Evolutionary conservation across 1,284 basidiomycete genomes (phyloP).

Genomic region (Ustilago tritici): DNA sequence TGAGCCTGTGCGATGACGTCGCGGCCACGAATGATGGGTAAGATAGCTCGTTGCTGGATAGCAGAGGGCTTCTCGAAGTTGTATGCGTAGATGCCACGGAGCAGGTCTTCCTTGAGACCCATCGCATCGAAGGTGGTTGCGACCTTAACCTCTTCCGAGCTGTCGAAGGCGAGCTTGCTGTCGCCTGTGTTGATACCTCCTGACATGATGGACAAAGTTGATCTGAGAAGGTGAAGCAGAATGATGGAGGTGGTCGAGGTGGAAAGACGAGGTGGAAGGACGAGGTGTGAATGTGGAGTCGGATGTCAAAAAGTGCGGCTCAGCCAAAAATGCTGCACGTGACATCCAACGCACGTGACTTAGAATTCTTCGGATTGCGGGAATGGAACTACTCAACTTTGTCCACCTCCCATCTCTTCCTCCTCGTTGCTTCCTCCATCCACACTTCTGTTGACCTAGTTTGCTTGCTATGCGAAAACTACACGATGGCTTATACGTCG

Average conservation of each 20-base stretch:
- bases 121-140: constrained; percentile 79
- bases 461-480: background rate
- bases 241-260: constrained; percentile 2
- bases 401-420: background rate
- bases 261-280: background rate
- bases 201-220: constrained; percentile 31
- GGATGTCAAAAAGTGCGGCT: background rate
- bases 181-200: constrained; percentile 61
- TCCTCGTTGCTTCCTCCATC: background rate
- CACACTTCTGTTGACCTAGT: background rate
- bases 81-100: constrained; percentile 98
- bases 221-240: background rate
- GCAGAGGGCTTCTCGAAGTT: constrained; percentile 71
- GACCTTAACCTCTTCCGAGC: constrained; percentile 89
- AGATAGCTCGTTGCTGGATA: constrained; percentile 64
- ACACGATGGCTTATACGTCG: constrained; percentile 75
- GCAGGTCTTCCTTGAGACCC: constrained; percentile 91
- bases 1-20: constrained; percentile 99
- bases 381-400: background rate
- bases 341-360: too few relatives aligned
- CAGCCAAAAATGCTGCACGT: constrained; percentile 4
- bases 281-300: background rate
- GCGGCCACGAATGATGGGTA: constrained; percentile 74
- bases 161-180: constrained; percentile 90
- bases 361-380: constrained; percentile 28